Evolutionary conservation across 257 asterid genomes (phyloP).

Genomic region (Thymus mandschuricus): DNA sequence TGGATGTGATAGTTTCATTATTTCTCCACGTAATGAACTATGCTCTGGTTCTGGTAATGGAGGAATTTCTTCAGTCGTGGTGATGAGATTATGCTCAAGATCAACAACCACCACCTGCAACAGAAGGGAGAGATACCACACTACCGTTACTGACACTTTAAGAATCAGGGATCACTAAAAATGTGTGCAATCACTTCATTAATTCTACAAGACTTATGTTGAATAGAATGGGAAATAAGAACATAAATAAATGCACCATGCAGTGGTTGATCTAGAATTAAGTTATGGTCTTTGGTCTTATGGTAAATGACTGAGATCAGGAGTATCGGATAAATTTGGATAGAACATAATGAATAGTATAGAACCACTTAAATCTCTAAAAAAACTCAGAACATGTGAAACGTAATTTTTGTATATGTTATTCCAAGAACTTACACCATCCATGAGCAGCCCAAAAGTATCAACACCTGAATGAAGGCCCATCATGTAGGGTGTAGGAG

Average conservation of each 20-base stretch:
- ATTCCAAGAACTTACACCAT: slow-evolving; percentile 81
- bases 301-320: neutral
- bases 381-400: slow-evolving; percentile 14
- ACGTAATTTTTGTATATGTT: neutral
- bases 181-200: neutral
- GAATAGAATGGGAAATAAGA: neutral
- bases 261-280: slow-evolving; percentile 15
- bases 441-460: slow-evolving; percentile 88
- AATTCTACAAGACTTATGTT: neutral
- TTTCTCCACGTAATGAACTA: slow-evolving; percentile 75
- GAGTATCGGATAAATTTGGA: neutral
- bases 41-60: slow-evolving; percentile 91
- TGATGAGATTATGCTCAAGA: slow-evolving; percentile 86
- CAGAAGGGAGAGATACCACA: slow-evolving; percentile 28
- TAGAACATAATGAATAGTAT: neutral
- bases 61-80: slow-evolving; percentile 95
- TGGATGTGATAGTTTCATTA: slow-evolving; percentile 72
- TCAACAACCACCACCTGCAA: slow-evolving; percentile 95
- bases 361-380: neutral
- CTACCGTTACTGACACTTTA: slow-evolving; percentile 12
- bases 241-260: neutral
- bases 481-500: slow-evolving; percentile 99
- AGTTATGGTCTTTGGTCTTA: neutral
- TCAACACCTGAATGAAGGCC: slow-evolving; percentile 99
- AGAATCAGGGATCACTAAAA: slow-evolving; percentile 17